phyloP scores from a whole-genome alignment of 768 basidiomycete genomes.

The Rhizopogon roseolus region DNA sequence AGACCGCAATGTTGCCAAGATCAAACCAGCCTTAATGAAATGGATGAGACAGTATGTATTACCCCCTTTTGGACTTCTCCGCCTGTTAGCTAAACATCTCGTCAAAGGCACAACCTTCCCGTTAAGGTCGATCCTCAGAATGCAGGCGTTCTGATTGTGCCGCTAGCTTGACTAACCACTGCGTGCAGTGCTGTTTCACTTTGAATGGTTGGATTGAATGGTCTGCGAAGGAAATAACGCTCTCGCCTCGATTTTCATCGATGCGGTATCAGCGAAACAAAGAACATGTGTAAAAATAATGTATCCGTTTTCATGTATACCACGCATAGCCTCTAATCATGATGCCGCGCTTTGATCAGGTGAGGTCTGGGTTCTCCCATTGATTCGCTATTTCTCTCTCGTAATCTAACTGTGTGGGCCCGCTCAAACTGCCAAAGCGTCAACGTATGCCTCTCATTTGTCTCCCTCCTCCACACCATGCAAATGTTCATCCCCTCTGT shows the following conservation, averaged over 20 bases:
- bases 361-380: neutral
- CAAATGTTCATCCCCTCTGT: neutral
- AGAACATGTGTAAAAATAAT: neutral
- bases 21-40: slow-evolving; percentile 89
- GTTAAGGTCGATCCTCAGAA: slow-evolving; percentile 79
- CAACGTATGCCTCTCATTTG: too few relatives aligned
- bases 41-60: slow-evolving; percentile 69
- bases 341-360: neutral
- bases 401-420: too few relatives aligned
- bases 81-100: neutral
- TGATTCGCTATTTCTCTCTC: too few relatives aligned
- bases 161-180: slow-evolving; percentile 18
- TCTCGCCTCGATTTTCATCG: neutral
- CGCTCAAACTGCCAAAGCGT: too few relatives aligned
- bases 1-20: slow-evolving; percentile 67
- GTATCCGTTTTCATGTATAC: neutral
- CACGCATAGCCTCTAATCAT: neutral
- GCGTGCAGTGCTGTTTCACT: too few relatives aligned
- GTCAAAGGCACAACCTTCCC: slow-evolving; percentile 59
- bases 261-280: too few relatives aligned
- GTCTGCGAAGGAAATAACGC: neutral
- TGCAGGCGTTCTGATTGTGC: slow-evolving; percentile 79
- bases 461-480: neutral
- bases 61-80: neutral
- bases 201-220: neutral